phyloP scores from a whole-genome alignment of 805 yeast genomes.

The Teunomyces funiuensis region DNA sequence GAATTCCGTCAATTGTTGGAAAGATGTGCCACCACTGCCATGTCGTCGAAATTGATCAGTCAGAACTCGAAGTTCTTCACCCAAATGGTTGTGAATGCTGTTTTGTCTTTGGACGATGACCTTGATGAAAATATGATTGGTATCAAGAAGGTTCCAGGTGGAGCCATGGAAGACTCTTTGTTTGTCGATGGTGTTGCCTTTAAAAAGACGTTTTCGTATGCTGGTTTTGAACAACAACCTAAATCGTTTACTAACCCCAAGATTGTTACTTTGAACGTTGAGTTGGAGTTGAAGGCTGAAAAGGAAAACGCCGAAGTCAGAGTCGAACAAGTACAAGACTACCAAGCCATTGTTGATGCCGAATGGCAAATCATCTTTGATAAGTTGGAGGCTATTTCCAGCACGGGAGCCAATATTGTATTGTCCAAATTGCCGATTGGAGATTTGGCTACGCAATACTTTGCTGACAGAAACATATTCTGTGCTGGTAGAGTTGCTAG shows the following conservation, averaged over 20 bases:
- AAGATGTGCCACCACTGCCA: slow-evolving; percentile 94
- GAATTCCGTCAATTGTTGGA: slow-evolving; percentile 73
- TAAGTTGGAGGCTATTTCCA: slow-evolving; percentile 79
- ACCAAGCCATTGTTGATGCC: slow-evolving; percentile 97
- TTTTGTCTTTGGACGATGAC: slow-evolving; percentile 78
- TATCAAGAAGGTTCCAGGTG: slow-evolving; percentile 92
- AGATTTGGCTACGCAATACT: slow-evolving; percentile 97
- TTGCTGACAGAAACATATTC: slow-evolving; percentile 93
- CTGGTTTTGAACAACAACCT: slow-evolving; percentile 99
- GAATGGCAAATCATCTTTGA: slow-evolving; percentile 93
- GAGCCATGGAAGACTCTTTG: slow-evolving; percentile 90
- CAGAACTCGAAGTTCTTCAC: slow-evolving; percentile 88
- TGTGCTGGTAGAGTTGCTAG: slow-evolving; percentile 94
- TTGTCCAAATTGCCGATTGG: slow-evolving; percentile 95
- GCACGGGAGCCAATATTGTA: slow-evolving; percentile 88
- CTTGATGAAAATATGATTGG: slow-evolving; percentile 90
- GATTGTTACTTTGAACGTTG: slow-evolving; percentile 83
- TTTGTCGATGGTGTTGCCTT: slow-evolving; percentile 95
- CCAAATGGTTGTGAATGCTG: slow-evolving; percentile 96
- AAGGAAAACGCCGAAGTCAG: slow-evolving; percentile 98
- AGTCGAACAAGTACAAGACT: slow-evolving; percentile 88
- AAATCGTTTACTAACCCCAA: slow-evolving; percentile 78
- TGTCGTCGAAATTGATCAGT: slow-evolving; percentile 91
- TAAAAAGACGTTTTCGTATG: slow-evolving; percentile 94
- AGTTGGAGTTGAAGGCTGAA: slow-evolving; percentile 95